Conservation (phyloP, 2,329 filamentous ascomycete species). For the Atkinsonella texensis region DNA sequence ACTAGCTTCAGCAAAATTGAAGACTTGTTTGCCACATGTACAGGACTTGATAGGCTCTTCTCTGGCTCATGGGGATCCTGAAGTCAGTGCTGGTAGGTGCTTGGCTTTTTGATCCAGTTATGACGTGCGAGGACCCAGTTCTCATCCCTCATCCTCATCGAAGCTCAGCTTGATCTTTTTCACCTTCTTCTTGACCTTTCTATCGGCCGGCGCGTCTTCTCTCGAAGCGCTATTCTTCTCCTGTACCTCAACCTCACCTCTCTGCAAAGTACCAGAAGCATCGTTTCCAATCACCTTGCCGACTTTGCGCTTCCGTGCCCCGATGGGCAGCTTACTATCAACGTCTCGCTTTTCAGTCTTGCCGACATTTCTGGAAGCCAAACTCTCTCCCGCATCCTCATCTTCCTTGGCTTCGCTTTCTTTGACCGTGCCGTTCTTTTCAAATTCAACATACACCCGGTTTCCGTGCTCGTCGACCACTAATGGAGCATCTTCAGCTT, state of each 20-base stretch:
- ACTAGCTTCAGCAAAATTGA: background rate
- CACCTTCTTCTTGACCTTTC: constrained; percentile 37
- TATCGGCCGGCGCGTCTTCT: constrained; percentile 16
- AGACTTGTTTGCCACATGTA: background rate
- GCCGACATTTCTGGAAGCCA: constrained; percentile 21
- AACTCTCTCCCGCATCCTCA: constrained; percentile 9
- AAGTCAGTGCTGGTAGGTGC: background rate
- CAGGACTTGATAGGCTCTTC: background rate
- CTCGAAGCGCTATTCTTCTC: constrained; percentile 8
- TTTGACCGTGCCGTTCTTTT: constrained; percentile 28
- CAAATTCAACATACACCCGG: constrained; percentile 38
- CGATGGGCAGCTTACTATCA: constrained; percentile 19
- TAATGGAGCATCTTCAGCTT: constrained; percentile 65
- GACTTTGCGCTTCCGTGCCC: constrained; percentile 42
- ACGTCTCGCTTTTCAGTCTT: constrained; percentile 13
- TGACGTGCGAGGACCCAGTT: background rate
- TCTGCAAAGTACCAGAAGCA: constrained; percentile 15
- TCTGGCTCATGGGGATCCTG: background rate
- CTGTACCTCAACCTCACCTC: constrained; percentile 4
- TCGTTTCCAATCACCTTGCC: constrained; percentile 24
- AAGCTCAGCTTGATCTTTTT: constrained; percentile 60
- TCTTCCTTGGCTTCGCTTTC: constrained; percentile 15
- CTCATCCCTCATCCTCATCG: constrained; percentile 43
- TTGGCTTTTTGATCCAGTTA: background rate
- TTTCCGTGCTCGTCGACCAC: constrained; percentile 64